Base-by-base conservation (phyloP, 768 basidiomycete genomes). In the Pleurotus salmoneostramineus region DNA sequence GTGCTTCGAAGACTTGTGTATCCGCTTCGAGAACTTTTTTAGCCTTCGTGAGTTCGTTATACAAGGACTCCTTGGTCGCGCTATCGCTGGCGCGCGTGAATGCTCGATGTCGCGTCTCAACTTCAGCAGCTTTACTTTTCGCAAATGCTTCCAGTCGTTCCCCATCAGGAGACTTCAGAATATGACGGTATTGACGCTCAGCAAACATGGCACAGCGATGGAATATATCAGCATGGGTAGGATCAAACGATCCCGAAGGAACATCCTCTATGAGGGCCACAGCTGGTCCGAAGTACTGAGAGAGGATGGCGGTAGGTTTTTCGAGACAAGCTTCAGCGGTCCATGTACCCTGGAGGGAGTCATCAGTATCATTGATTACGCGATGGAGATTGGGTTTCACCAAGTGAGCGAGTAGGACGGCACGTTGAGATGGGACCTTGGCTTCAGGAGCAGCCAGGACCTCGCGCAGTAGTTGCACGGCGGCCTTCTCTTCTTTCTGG, bases 131-230 rank as follows among this genome's bases (percentile, higher is more conserved):
- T 70, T 93, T 93, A 50, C 90, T 84, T 32, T 89, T 85, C 4
- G 82, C 75, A 64, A 93, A 93, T 0, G 86, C 72, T 62, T 84
- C 87, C 72, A 84, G 83, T 44, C 89, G 78, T 10, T 88, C 66
- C 0, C 81, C 79, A 60, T 93, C 92, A 0, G 89, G 82, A 0
- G 91, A 88, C 60, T 84, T 81, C 14, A 79, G 68, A 36, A 90
- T 82, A 1, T 83, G 75, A 59, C 88, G 83, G 66, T 91, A 95
- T 65, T 98, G 95, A 10, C 80, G 77, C 64, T 98, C 94, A 0
- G 95, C 91, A 65, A 98, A 98, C 27, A 81, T 77, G 0, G 96
- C 97, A 67, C 85, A 98, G 63, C 91, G 82, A 59, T 88, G 85
- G 68, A 83, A 93, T 34, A 95, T 79, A 7, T 76, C 77, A 15